Conservation (phyloP, 1,284 basidiomycete species). For the Cryptococcus amylolentus region DNA sequence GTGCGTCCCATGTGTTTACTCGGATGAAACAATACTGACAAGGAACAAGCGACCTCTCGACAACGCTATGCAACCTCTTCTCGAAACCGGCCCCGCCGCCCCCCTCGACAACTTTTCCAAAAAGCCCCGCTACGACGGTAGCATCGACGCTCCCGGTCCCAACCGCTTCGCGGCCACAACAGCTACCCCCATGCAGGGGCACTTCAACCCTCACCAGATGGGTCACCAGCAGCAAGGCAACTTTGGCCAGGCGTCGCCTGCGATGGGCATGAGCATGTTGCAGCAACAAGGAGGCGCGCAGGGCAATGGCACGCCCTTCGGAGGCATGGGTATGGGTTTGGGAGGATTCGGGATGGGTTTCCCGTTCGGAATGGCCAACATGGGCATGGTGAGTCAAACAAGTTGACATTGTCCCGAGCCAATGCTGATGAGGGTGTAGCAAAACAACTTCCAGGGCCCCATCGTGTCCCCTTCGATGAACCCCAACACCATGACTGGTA, state of each 20-base stretch:
- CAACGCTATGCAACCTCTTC: slow-evolving; percentile 31
- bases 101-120: slow-evolving; percentile 71
- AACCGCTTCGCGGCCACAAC: not conserved
- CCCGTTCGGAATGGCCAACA: slow-evolving; percentile 12
- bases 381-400: slow-evolving; percentile 23
- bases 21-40: not conserved
- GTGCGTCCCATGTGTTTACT: slow-evolving; percentile 49
- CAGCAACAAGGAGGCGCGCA: not conserved
- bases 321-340: slow-evolving; percentile 24
- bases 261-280: not conserved
- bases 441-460: slow-evolving; percentile 27
- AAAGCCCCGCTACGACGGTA: slow-evolving; percentile 77
- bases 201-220: not conserved
- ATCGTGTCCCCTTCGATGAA: slow-evolving; percentile 61
- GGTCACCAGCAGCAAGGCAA: not conserved
- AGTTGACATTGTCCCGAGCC: not conserved
- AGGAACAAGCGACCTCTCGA: slow-evolving; percentile 59
- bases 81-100: slow-evolving; percentile 53
- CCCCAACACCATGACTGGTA: slow-evolving; percentile 56
- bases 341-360: slow-evolving; percentile 26
- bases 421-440: slow-evolving; percentile 3
- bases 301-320: not conserved
- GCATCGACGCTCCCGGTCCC: slow-evolving; percentile 39
- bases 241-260: not conserved
- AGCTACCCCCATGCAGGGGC: not conserved